A percentile compares a stretch with the other conserved stretches of the same genome.
phyloP scores from a whole-genome alignment of 192 early-diverging fungal species.

The Linnemannia hyalina region DNA sequence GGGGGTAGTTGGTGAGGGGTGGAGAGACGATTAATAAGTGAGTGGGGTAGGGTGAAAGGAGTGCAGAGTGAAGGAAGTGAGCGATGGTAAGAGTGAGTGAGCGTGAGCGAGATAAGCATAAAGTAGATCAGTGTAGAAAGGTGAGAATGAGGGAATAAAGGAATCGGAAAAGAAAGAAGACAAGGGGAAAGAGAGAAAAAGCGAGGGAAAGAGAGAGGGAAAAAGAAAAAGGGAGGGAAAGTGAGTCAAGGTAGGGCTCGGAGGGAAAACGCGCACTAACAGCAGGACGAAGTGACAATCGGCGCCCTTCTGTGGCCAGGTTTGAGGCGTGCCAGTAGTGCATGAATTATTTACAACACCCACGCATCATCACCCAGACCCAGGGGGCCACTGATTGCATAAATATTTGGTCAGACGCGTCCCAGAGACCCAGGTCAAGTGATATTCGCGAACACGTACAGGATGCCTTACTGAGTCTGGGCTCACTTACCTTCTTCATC shows the following conservation, averaged over 20 bases:
- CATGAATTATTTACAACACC: too few species aligned
- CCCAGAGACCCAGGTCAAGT: background rate
- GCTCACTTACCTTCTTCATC: background rate
- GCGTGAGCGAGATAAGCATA: too few species aligned
- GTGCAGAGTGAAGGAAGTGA: background rate
- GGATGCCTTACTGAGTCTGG: background rate
- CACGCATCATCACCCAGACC: background rate
- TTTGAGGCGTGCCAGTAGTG: background rate
- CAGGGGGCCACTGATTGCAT: background rate
- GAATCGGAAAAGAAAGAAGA: too few species aligned
- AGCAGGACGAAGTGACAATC: background rate
- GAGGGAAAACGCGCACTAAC: background rate
- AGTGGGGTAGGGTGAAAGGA: background rate
- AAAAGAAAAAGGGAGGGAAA: background rate
- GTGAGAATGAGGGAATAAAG: too few species aligned
- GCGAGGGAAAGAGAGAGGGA: background rate
- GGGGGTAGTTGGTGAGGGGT: background rate
- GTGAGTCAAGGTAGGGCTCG: background rate
- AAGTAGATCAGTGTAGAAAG: too few species aligned
- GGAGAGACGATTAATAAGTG: background rate
- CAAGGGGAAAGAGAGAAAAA: too few species aligned
- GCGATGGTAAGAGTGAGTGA: background rate
- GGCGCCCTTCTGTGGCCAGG: background rate
- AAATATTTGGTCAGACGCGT: background rate
- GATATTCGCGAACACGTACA: background rate